phyloP scores from a whole-genome alignment of 805 yeast genomes.

The Debaryomyces maramus region DNA sequence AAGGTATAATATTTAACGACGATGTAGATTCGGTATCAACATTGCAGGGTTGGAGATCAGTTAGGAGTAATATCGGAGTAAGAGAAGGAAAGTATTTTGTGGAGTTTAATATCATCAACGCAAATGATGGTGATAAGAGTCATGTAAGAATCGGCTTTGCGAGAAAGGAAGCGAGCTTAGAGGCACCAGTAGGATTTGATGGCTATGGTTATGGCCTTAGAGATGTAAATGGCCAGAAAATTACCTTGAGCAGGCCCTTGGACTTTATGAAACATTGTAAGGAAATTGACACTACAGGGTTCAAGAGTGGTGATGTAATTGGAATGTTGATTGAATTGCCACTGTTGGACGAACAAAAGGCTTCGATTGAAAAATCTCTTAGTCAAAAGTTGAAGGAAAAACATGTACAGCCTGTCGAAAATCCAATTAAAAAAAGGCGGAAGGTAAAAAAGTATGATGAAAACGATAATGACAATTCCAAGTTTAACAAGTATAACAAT shows the following conservation, averaged over 20 bases:
- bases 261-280: constrained; percentile 40
- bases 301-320: constrained; percentile 75
- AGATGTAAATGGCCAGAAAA: constrained; percentile 70
- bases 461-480: constrained; percentile 14
- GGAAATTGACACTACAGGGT: constrained; percentile 39
- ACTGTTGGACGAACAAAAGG: constrained; percentile 41
- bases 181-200: constrained; percentile 95
- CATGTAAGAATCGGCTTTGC: constrained; percentile 85
- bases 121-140: constrained; percentile 30
- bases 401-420: constrained; percentile 5
- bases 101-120: constrained; percentile 63
- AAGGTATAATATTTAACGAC: constrained; percentile 43
- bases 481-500: constrained; percentile 34
- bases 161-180: constrained; percentile 82
- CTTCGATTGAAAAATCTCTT: constrained; percentile 36
- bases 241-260: constrained; percentile 71
- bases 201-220: constrained; percentile 91
- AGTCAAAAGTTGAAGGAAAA: constrained; percentile 6
- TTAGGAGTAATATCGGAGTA: constrained; percentile 70
- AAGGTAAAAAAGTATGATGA: constrained; percentile 16
- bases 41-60: constrained; percentile 75
- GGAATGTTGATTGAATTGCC: constrained; percentile 81
- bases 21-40: constrained; percentile 50
- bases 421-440: constrained; percentile 13
- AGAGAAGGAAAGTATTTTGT: constrained; percentile 79